These are phyloP conservation scores for Pleurotus tuber-regium DNA, from an alignment of 768 basidiomycete genomes.

Conservation along the genomic window DNA sequence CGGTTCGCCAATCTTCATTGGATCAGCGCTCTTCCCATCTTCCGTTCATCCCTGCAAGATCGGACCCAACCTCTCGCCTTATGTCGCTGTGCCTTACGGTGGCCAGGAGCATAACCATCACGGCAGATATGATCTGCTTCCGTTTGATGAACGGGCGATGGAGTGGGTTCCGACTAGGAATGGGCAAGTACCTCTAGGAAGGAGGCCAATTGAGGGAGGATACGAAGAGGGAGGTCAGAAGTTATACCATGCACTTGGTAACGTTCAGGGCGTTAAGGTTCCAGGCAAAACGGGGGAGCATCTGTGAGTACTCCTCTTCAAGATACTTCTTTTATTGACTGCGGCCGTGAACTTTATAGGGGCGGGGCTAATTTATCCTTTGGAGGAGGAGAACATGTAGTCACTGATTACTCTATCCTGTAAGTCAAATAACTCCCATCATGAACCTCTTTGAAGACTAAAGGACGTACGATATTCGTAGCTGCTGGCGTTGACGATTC, in stretches of 20 bases:
- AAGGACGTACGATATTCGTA: neutral
- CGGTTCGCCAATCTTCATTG: constrained; percentile 65
- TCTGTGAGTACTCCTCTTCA: constrained; percentile 26
- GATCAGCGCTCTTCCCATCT: constrained; percentile 64
- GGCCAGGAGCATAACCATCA: constrained; percentile 57
- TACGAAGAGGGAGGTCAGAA: constrained; percentile 68
- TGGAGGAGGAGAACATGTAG: constrained; percentile 40
- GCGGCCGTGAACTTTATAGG: no score
- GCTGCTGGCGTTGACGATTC: constrained; percentile 7
- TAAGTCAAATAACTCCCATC: constrained; percentile 23
- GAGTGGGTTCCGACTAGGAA: constrained; percentile 66
- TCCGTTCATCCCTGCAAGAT: constrained; percentile 87
- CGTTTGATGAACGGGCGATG: constrained; percentile 66
- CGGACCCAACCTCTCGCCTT: constrained; percentile 50
- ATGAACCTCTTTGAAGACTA: neutral
- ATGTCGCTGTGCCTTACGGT: constrained; percentile 60
- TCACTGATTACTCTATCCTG: constrained; percentile 48
- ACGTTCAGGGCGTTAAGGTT: constrained; percentile 50
- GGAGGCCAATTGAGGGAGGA: constrained; percentile 66
- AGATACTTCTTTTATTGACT: constrained; percentile 11
- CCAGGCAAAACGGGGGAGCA: constrained; percentile 76
- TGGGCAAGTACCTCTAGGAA: constrained; percentile 57
- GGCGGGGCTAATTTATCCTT: constrained; percentile 43
- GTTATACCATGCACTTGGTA: constrained; percentile 66
- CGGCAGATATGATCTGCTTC: constrained; percentile 74